Evolutionary conservation across 2,329 filamentous ascomycete species (phyloP), one percentile per base, ranked within the genome.

Genomic region (Colletotrichum tofieldiae): DNA sequence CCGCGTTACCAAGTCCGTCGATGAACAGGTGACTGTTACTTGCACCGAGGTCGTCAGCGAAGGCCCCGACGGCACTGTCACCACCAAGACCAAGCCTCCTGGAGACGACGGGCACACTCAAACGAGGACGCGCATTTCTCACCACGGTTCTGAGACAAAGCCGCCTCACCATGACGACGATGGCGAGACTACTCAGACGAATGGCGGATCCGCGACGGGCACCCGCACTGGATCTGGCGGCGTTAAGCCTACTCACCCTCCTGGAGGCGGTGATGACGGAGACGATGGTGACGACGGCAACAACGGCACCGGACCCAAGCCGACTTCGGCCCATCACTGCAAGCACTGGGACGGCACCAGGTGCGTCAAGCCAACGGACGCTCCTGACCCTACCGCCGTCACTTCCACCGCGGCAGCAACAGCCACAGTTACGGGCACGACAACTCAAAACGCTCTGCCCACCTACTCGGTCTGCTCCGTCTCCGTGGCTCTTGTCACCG

Each of bases 401-500:
- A 55, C 70, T 16, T 20, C 39, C 14, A 41, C 62, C 14, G 49
- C 62, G 16, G 39, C 39, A 2, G 26, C n/a, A 16, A 56, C 49
- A n/a, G 41, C 51, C 29, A 65, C 55, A 4, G 29, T 49, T 41
- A 68, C 47, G 20, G 73, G 43, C 59, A 72, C 58, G 60, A 73
- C 23, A 47, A 73, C 51, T n/a, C 14, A 59, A 16, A 65, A 54
- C 56, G 20, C 65, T 26, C 61, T 23, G 58, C 65, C 73, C 51
- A 65, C 75, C 5, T 75, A 71, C 20, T 75, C 75, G 29, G 74
- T 73, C 26, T 81, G 78, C 64, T 62, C 75, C 16, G 68, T 77
- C 29, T 79, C 77, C 6, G 81, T 81, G 35, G 79, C 77, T 52
- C 77, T 81, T 32, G 73, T 77, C 14, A 82, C 81, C 18, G 75